Conservation (phyloP, 202 grass and related monocot species). For the Miscanthus sacchariflorus region DNA sequence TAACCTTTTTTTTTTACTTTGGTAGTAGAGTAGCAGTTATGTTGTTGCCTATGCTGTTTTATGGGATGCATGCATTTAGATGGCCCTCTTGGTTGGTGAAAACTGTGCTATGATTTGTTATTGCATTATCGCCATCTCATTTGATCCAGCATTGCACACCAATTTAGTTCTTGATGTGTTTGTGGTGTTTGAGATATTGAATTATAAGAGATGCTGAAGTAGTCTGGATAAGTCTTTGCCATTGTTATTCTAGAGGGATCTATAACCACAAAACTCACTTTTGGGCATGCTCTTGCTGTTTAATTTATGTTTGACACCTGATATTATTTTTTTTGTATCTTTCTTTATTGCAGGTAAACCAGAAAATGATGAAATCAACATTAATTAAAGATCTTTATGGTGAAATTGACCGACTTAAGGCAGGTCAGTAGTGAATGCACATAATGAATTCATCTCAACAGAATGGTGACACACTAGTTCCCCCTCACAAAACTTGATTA, state of each 20-base stretch:
- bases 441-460: constrained; percentile 14
- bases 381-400: constrained; percentile 99
- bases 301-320: constrained; percentile 20
- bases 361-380: constrained; percentile 99
- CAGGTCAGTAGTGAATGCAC: constrained; percentile 60
- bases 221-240: background rate
- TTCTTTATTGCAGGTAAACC: constrained; percentile 76
- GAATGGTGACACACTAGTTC: constrained; percentile 14
- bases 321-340: constrained; percentile 12
- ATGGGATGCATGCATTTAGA: background rate
- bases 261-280: background rate
- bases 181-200: background rate
- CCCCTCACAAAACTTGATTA: constrained; percentile 41
- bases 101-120: background rate
- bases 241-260: background rate
- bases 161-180: background rate
- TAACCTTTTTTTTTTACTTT: background rate
- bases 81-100: background rate
- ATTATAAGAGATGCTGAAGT: background rate
- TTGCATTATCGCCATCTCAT: constrained; percentile 7
- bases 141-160: background rate
- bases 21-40: background rate
- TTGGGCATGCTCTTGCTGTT: background rate
- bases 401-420: constrained; percentile 95
- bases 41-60: background rate